A percentile compares a stretch with the other conserved stretches of the same genome.
Conservation (phyloP, 345 rosid genomes). For the Heritiera fomes region DNA sequence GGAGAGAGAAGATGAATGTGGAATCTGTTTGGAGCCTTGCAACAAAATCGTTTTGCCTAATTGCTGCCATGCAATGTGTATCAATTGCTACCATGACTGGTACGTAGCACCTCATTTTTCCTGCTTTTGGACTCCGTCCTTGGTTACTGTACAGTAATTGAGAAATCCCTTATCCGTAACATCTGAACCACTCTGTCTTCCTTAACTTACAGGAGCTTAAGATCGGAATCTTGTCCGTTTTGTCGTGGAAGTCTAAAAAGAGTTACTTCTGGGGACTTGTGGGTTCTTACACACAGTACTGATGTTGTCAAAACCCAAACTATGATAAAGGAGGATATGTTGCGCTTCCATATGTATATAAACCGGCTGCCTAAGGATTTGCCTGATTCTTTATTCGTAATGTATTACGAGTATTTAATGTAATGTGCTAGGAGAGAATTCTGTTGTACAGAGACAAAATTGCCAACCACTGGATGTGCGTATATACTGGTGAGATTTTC, state of each 20-base stretch:
- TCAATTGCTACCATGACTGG: conserved; percentile 60
- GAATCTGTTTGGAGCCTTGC: conserved; percentile 57
- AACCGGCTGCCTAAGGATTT: conserved; percentile 43
- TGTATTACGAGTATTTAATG: conserved; percentile 52
- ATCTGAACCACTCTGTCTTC: neutral
- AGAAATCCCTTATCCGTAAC: neutral
- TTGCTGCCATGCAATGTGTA: conserved; percentile 59
- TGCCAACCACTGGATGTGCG: neutral
- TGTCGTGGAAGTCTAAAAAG: conserved; percentile 51
- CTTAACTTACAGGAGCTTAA: conserved; percentile 41
- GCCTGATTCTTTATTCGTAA: conserved; percentile 47
- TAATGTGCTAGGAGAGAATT: conserved; percentile 18
- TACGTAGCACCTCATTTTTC: conserved; percentile 17
- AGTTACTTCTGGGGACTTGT: conserved; percentile 48
- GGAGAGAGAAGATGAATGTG: conserved; percentile 61
- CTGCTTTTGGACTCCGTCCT: neutral
- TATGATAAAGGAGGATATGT: conserved; percentile 35
- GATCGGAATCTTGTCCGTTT: conserved; percentile 56
- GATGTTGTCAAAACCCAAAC: conserved; percentile 48
- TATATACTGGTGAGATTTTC: conserved; percentile 26
- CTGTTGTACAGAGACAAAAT: conserved; percentile 6
- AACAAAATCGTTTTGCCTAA: conserved; percentile 53
- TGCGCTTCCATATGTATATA: conserved; percentile 46
- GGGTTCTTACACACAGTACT: conserved; percentile 45
- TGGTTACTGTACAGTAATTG: neutral